Base-by-base conservation (phyloP, 225 moss, liverwort and hornwort species). In the Physcomitrium patens region DNA sequence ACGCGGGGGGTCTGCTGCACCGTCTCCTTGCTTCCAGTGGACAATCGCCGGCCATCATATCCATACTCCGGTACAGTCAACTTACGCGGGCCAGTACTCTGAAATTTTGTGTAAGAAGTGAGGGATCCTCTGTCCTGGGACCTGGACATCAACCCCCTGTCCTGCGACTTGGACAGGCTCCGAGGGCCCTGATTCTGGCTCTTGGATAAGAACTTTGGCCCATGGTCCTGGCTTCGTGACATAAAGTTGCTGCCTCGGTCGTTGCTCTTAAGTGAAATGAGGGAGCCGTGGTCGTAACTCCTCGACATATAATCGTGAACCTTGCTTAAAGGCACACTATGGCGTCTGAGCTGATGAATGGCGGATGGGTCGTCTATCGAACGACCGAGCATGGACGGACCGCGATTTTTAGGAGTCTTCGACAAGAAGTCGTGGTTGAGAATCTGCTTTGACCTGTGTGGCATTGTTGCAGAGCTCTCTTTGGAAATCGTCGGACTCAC, bases 41-140 rank as follows among this genome's bases (percentile, higher is more conserved):
- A 88, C 56, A 69, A 70, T 9, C 88, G 82, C n/a, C 88, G 82
- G 42, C 88, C 85, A 73, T 88, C 79, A 15, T 77, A 72, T 42
- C 82, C 88, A 70, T 83, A 88, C 47, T 80, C 69, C 8, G 88
- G 80, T 22, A 80, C 69, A 13, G 82, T 54, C 63, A 62, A 60
- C 62, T 82, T 88, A 58, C 78, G 60, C 71, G 53, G 45, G 37
- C 60, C 71, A 43, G 37, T 9, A 42, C 74, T 56, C 22, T 83
- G 82, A 64, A 37, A 37, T 37, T 71, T 63, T 23, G 62, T 67
- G 23, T 58, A 74, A 0, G 48, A 44, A 13, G 31, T 67, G 1
- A 75, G 11, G 42, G 55, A 80, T 22, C 80, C 84, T 48, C 44
- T 63, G 61, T 79, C 79, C 18, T 79, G 79, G 4, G 73, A 79